Evolutionary conservation across 768 basidiomycete species (phyloP), one percentile per base, ranked within the genome.

Genomic region (Pisolithus marmoratus): DNA sequence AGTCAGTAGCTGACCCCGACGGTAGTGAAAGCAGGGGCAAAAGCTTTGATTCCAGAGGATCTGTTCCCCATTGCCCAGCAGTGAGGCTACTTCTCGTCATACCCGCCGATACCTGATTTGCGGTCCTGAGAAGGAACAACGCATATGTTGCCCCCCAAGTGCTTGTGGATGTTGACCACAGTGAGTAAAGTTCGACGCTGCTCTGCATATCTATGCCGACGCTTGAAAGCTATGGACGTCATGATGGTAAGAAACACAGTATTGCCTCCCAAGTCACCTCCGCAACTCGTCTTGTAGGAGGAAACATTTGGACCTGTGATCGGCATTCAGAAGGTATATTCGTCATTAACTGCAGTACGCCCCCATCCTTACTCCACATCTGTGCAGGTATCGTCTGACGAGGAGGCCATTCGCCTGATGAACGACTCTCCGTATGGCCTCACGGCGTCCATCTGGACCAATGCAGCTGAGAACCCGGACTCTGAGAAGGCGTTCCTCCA

Each of bases 361-460:
- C 6, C 20, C 5, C 2, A 51, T 27, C 4, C 31, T 22, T 36
- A 17, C 19, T 7, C 34, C 34, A 34, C 34, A 31, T 17, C 6
- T 34, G 3, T 11, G 36, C 47, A 89, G 87, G 88, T 92, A 20
- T 73, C 78, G 8, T 83, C 83, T 0, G 96, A 97, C 64, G 87
- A 85, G 42, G 92, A 95, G 64, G 96, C 96, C 1, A 71, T 97
- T 51, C 65, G 69, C 17, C 79, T 98, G 29, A 99, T 99, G 90
- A 98, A 99, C 67, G 94, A 98, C 66, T 96, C 94, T 15, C 82
- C 81, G 0, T 98, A 94, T 63, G 96, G 96, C 14, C 76, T 99
- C 20, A 99, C 95, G 2, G 92, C 91, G 4, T 94, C 92, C 17
- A 67, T 99, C 29, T 99, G 95, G 96, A 97, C 96, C 1, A 80